Evolutionary conservation across 208 protist species (phyloP), one percentile per base, ranked within the genome.

Genomic region (Leishmania guyanensis): DNA sequence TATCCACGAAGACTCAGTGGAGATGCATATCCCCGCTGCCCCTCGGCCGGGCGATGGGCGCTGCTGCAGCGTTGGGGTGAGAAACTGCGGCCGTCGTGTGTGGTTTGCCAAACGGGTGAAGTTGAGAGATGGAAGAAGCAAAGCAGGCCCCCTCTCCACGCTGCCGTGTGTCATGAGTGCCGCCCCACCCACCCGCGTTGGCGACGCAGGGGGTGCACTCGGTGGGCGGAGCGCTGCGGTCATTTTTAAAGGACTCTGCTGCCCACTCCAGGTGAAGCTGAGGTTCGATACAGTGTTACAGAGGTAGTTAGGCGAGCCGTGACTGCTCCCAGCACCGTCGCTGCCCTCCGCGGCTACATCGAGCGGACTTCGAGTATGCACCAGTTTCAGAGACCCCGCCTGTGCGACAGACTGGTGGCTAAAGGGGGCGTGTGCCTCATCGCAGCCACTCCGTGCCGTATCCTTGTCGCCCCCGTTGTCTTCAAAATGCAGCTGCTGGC

Each of bases 271-370:
- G 6, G 20, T 36, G 17, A 69, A 12, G 53, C 62, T 36, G 53
- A 54, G 12, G 33, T 83, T 54, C 17, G 80, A 62, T 16, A 75
- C 74, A n/a, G 80, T 79, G 36, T 58, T 2, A 26, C 64, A 36
- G 14, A 83, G 64, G 74, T 29, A 75, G 51, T 73, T 50, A 0
- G 80, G 80, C 4, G 74, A 83, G 39, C 62, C 73, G 2, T 65
- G 36, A 33, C 80, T 79, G 43, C 74, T 78, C 65, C 72, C 53
- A 12, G 74, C 68, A 20, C 70, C n/a, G 3, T 12, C 64, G 80
- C 74, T 74, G 14, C 54, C 36, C 12, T 79, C 74, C 22, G 71
- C 46, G n/a, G 4, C 33, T 0, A 36, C 43, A 0, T 20, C 64
- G 29, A 74, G 43, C 1, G 60, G 54, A 43, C 65, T 1, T 22